Percentiles rank a stretch among this genome's conserved stretches.
These are phyloP conservation scores for Starmerella geochares DNA, from an alignment of 805 yeast genomes.

Conservation along the genomic window DNA sequence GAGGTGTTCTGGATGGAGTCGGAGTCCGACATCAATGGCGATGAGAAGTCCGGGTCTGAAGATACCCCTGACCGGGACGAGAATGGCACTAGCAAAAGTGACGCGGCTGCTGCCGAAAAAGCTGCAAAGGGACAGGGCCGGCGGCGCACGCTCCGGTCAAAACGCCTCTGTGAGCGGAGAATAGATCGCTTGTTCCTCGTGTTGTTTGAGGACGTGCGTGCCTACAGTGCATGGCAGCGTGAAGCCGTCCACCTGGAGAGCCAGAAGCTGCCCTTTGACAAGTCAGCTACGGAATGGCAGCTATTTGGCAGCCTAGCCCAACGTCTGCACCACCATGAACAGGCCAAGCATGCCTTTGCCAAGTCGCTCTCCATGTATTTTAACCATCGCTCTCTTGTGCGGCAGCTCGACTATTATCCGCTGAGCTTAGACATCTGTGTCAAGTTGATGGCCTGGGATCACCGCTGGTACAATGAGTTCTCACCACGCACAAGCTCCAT, in stretches of 20 bases:
- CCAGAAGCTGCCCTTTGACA: constrained; percentile 68
- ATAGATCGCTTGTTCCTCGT: constrained; percentile 62
- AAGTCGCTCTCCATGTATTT: constrained; percentile 64
- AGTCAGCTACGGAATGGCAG: constrained; percentile 85
- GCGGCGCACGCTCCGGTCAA: constrained; percentile 31
- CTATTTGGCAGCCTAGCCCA: constrained; percentile 74
- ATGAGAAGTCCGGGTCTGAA: constrained; percentile 15
- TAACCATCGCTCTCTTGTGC: constrained; percentile 68
- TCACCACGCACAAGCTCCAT: constrained; percentile 57
- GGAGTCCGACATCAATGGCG: constrained; percentile 38
- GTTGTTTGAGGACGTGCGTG: constrained; percentile 53
- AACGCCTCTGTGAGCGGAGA: constrained; percentile 67
- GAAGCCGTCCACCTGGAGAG: constrained; percentile 82
- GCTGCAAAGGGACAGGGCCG: neutral
- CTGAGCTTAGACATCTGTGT: constrained; percentile 59
- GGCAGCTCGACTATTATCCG: constrained; percentile 44
- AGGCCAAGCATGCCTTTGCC: constrained; percentile 71
- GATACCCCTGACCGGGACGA: constrained; percentile 5
- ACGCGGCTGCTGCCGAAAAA: neutral
- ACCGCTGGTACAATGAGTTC: constrained; percentile 92
- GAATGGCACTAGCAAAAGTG: neutral
- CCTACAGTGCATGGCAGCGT: constrained; percentile 88
- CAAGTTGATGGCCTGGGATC: constrained; percentile 90
- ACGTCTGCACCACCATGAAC: constrained; percentile 75
- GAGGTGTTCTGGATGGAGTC: constrained; percentile 72